Base-by-base conservation (phyloP, 768 basidiomycete species). In the Melanogaster broomeanus region DNA sequence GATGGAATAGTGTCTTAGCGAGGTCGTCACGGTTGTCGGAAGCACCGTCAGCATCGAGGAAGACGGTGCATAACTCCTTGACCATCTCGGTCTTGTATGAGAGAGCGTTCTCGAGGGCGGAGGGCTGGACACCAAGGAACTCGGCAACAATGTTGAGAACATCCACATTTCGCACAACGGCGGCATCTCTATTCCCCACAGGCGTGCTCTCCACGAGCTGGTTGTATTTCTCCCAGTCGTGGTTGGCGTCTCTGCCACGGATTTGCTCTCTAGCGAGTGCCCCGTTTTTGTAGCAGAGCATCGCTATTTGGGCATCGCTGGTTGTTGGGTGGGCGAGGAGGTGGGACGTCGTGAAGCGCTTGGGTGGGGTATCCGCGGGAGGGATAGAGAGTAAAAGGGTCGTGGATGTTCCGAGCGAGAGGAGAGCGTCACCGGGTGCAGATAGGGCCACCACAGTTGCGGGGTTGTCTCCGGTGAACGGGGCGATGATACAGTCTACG, bases 1-100 rank as follows among this genome's bases (percentile, higher is more conserved):
- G 3, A 99, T 81, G 4, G 93, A 93, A 66, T 98, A 98, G 79
- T 0, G 91, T 89, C 67, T 93, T 88, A 18, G 95, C 92, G 33
- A 99, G 85, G 67, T 96, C 93, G 63, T 98, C 96, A 40, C 95
- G 78, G 59, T 98, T 97, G 62, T 90, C 87, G 0, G 91, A 87
- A 2, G 96, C 93, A 47, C 90, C 91, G 63, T 98, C 95, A 0
- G 90, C 85, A 65, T 98, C 95, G 40, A 98, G 81, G 74, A 98
- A 97, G 24, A 97, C 87, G 0, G 94, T 97, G 69, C 93, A 97
- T 16, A 97, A 77, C 71, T 98, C 95, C 73, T 93, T 90, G 64
- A 98, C 83, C 49, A 98, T 75, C 68, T 90, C 90, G 1, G 92
- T 94, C 73, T 87, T 90, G 81, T 94, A 96, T 0, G 93, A 90